Base-by-base conservation (phyloP, 768 basidiomycete genomes). In the Boletus rex-veris region DNA sequence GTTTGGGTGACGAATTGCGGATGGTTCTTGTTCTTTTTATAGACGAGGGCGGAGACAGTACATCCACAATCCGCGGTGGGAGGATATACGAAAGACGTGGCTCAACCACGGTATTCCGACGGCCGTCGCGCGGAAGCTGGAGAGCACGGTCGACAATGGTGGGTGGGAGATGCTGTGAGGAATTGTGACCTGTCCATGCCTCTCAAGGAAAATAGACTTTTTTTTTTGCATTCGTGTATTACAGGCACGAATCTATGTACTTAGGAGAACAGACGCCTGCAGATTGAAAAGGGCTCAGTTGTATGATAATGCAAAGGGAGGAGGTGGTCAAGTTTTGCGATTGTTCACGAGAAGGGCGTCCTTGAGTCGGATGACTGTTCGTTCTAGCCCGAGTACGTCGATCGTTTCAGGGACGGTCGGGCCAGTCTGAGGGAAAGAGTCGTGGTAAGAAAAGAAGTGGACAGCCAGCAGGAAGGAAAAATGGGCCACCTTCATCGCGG, bases 1-100 rank as follows among this genome's bases (percentile, higher is more conserved):
- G 30, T 26, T 41, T 31, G 38, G 5, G 9, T 5, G 6, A 40
- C 28, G 4, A 7, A n/a, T 4, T n/a, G 9, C 10, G 33, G 33
- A 33, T 14, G 33, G 24, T 33, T 35, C 0, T 14, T n/a, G 26
- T 7, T 7, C 26, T 12, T 16, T 58, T 12, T 21, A 18, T 53
- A 94, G 94, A 67, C 85, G 93, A 8, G 93, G 92, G 2, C 86
- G 92, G 39, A 80, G 92, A 45, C 95, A 98, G 65, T 94, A 83
- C 69, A 69, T 98, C 8, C 92, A 98, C 64, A 76, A 78, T 44
- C 84, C 85, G 3, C 77, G 97, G 26, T 90, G 90, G 84, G 95
- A 98, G 64, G 96, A 98, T 50, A 78, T 96, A 37, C 82, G 95
- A 28, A 91, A 88, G 74, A 82, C 80, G 0, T 99, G 97, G 97